Evolutionary conservation across 2,329 filamentous ascomycete species (phyloP), one percentile per base, ranked within the genome.

Genomic region (Claviceps fusiformis): DNA sequence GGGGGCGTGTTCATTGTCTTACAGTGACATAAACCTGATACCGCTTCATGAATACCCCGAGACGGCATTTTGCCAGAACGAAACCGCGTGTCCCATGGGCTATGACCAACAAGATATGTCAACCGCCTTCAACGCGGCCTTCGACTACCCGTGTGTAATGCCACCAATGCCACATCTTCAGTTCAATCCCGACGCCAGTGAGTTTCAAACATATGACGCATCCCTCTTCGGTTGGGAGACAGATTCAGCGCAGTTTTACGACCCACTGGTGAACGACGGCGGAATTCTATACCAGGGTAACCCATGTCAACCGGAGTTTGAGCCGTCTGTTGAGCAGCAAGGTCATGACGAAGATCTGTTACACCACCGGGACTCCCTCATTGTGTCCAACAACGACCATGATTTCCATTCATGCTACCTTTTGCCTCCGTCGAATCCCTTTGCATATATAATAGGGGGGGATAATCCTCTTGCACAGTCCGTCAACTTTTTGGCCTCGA

Each of bases 21-120:
- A 56, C 55, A 37, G 45, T 41, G 50, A 27, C 31, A 50, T 10
- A 13, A 7, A 46, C 45, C 37, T 51, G 27, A 46, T 41, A 29
- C 35, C 52, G 41, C 29, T 13, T 33, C 19, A 50, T 41, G 49
- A 52, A 53, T 31, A 55, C 52, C 49, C 48, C 50, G 54, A 56
- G 52, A 48, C 50, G 41, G 31, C 31, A 31, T 31, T 13, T 17
- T 39, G 24, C 31, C 52, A 19, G 35, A 39, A 57, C 46, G 53
- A 24, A 37, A n/a, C 31, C 27, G 41, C 49, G 39, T 49, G 35
- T 37, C 41, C 19, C 43, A 29, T 37, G 35, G 39, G 33, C 41
- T 29, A 50, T 35, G 46, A 37, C 39, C 54, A 56, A 29, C 50
- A 51, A 31, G 35, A 35, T 15, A 13, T 35, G 4, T 29, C 24